Conservation (phyloP, 2,329 filamentous ascomycete species). For the Fusarium sp. region DNA sequence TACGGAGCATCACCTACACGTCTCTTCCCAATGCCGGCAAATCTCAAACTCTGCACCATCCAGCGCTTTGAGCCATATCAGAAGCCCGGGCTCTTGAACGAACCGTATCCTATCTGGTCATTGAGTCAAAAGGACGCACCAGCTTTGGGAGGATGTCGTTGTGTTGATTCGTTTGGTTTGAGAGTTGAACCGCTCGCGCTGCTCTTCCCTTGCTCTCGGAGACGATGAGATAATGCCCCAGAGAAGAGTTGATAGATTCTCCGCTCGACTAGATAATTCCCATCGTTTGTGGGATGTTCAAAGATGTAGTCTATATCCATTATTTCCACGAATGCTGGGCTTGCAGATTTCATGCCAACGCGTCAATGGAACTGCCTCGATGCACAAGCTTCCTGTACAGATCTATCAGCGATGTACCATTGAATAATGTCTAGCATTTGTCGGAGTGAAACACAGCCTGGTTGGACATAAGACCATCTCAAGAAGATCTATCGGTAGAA, state of each 20-base stretch:
- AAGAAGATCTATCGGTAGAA: background rate
- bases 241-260: background rate
- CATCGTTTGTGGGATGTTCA: background rate
- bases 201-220: background rate
- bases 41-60: background rate
- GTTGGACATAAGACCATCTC: background rate
- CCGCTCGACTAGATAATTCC: rapidly evolving
- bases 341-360: background rate
- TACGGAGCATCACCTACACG: background rate
- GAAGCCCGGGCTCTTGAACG: background rate
- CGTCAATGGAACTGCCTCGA: background rate
- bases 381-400: background rate
- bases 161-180: background rate
- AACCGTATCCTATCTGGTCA: background rate
- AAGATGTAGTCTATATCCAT: background rate
- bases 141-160: background rate
- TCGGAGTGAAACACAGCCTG: background rate
- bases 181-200: background rate
- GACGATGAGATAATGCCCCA: background rate
- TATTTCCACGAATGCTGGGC: background rate
- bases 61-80: background rate
- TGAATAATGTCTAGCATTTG: background rate
- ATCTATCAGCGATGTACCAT: background rate
- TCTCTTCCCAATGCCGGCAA: background rate
- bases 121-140: background rate